These are phyloP conservation scores for Allium cepa DNA, from an alignment of 106 monocot species.

Conservation along the genomic window DNA sequence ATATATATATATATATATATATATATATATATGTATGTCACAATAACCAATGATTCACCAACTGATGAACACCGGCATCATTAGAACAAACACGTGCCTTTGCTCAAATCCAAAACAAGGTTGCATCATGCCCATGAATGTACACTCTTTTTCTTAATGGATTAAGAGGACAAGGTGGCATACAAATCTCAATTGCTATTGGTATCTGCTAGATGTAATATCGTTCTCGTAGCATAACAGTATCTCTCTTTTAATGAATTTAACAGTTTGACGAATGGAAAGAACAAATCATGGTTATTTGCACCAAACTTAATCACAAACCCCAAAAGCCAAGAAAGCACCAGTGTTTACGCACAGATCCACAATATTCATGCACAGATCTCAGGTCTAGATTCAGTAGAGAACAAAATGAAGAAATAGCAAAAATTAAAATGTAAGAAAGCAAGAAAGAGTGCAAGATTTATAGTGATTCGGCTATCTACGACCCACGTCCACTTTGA, in stretches of 20 bases:
- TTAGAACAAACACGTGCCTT: conserved; percentile 63
- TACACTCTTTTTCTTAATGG: conserved; percentile 36
- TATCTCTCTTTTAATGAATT: conserved; percentile 41
- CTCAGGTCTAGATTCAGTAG: no score
- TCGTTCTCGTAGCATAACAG: conserved; percentile 54
- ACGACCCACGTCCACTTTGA: no score
- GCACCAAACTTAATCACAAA: no score
- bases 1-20: no score
- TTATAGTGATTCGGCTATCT: no score
- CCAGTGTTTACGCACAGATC: no score
- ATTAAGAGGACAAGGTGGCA: conserved; percentile 30
- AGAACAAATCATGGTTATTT: conserved; percentile 60
- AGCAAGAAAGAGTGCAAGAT: no score
- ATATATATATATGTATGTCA: conserved; percentile 76
- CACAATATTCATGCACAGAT: no score
- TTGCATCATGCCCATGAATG: conserved; percentile 48
- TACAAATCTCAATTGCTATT: conserved; percentile 61
- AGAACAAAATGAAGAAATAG: no score
- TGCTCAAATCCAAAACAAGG: conserved; percentile 61
- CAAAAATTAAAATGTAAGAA: no score
- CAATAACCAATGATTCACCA: conserved; percentile 75
- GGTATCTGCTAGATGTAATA: conserved; percentile 39
- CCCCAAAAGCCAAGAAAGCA: no score
- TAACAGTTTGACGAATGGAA: conserved; percentile 49
- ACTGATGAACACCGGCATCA: conserved; percentile 69